Conservation (phyloP, 345 rosid species). For the Eucalyptus decipiens region DNA sequence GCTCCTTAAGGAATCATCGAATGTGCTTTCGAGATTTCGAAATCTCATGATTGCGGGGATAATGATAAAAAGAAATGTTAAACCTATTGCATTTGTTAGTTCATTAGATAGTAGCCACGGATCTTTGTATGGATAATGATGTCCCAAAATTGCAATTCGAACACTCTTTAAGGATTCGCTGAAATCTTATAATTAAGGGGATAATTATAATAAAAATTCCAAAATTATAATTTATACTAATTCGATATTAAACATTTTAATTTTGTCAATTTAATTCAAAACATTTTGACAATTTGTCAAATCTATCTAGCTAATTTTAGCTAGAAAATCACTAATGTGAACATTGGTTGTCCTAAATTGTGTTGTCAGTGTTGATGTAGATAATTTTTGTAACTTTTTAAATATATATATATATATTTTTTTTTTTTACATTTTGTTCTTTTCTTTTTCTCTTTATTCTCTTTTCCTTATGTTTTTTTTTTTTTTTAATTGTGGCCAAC, state of each 20-base stretch:
- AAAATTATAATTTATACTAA: no score
- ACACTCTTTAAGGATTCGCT: not conserved
- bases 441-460: not conserved
- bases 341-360: fast-evolving
- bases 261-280: no score
- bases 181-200: no score
- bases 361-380: fast-evolving
- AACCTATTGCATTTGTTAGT: no score
- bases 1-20: not conserved
- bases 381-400: no score
- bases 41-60: not conserved
- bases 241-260: no score
- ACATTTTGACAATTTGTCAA: no score
- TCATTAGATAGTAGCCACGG: not conserved
- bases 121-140: not conserved
- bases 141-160: not conserved
- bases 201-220: no score
- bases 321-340: no score
- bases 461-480: not conserved
- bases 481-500: no score
- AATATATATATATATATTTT: no score
- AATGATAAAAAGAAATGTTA: no score
- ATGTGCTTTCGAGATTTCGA: not conserved
- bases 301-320: fast-evolving
- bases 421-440: not conserved